These are phyloP conservation scores for Metschnikowia chrysomelidarum DNA, from an alignment of 805 yeast species.

Conservation along the genomic window DNA sequence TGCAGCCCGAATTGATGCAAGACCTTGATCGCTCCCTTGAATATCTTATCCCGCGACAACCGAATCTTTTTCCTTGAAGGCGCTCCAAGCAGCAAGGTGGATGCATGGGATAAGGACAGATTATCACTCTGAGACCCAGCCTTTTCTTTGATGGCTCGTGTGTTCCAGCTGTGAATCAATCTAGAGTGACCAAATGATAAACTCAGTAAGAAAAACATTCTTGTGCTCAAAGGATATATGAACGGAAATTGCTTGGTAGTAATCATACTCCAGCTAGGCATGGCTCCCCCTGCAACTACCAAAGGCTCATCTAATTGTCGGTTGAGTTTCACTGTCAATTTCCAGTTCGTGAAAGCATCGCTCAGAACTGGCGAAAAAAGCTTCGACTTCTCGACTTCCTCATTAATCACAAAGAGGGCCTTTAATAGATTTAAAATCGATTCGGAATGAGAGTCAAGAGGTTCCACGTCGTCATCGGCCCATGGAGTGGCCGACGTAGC, in stretches of 20 bases:
- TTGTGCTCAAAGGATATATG: conserved; percentile 77
- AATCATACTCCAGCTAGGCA: conserved; percentile 82
- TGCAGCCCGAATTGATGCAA: conserved; percentile 71
- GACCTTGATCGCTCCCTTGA: conserved; percentile 78
- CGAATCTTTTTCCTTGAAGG: conserved; percentile 78
- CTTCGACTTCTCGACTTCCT: conserved; percentile 13
- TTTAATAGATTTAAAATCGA: conserved; percentile 49
- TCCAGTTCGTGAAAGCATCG: conserved; percentile 63
- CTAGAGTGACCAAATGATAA: conserved; percentile 92
- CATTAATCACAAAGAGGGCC: conserved; percentile 42
- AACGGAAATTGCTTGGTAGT: conserved; percentile 77
- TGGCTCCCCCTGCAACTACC: conserved; percentile 77
- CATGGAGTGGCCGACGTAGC: neutral
- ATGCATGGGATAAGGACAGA: neutral
- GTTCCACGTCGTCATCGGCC: conserved; percentile 22
- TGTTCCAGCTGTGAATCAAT: conserved; percentile 74
- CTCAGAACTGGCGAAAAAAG: conserved; percentile 17
- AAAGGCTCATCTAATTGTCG: conserved; percentile 88
- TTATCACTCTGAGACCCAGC: conserved; percentile 26
- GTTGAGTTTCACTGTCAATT: conserved; percentile 79
- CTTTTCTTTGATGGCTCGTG: conserved; percentile 17
- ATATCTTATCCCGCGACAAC: conserved; percentile 63
- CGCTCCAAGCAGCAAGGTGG: conserved; percentile 59
- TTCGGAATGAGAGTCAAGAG: conserved; percentile 30
- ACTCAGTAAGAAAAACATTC: conserved; percentile 74